Evolutionary conservation across 257 asterid species (phyloP).

Genomic region (Rhazya stricta): DNA sequence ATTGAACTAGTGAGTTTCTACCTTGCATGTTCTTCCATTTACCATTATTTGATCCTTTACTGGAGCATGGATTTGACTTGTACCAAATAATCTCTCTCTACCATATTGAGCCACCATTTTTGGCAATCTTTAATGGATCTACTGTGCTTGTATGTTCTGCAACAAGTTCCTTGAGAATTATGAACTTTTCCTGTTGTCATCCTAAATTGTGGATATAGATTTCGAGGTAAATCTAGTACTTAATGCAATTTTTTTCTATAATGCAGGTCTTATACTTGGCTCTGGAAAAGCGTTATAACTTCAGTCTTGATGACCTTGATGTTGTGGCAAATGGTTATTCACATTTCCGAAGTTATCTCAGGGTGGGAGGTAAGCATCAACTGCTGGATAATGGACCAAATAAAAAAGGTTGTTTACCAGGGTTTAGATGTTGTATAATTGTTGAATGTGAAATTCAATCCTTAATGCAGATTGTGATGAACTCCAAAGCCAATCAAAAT

Average conservation of each 20-base stretch:
- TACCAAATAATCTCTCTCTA: too few relatives aligned
- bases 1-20: too few relatives aligned
- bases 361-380: slow-evolving; percentile 38
- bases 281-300: slow-evolving; percentile 90
- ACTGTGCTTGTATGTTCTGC: too few relatives aligned
- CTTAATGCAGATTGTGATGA: slow-evolving; percentile 38
- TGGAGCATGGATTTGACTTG: too few relatives aligned
- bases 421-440: not conserved
- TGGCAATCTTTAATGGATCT: too few relatives aligned
- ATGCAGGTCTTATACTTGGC: slow-evolving; percentile 70
- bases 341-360: slow-evolving; percentile 57
- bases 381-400: not conserved
- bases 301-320: slow-evolving; percentile 72
- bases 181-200: not conserved
- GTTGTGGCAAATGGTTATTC: slow-evolving; percentile 90
- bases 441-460: not conserved
- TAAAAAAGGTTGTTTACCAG: not conserved
- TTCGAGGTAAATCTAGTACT: not conserved
- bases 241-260: not conserved
- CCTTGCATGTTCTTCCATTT: too few relatives aligned
- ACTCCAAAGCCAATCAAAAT: slow-evolving; percentile 16
- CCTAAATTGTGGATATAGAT: not conserved
- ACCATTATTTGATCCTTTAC: too few relatives aligned
- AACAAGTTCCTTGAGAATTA: not conserved
- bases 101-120: too few relatives aligned